phyloP scores from a whole-genome alignment of 2,329 filamentous ascomycete species.

The Hypoxylon sp. region DNA sequence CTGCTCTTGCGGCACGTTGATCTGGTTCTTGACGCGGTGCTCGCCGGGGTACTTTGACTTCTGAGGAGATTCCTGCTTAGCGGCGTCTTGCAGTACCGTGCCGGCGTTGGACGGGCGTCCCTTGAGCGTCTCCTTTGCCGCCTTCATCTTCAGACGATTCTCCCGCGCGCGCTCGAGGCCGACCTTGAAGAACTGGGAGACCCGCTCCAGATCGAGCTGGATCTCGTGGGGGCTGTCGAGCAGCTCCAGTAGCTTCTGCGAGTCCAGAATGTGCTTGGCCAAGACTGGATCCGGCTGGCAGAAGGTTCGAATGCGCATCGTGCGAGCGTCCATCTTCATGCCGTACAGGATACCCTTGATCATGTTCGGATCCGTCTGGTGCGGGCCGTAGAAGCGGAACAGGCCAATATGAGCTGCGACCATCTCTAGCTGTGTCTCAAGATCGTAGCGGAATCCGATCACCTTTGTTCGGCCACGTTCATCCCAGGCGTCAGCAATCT shows the following conservation, averaged over 20 bases:
- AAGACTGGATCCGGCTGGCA: conserved; percentile 67
- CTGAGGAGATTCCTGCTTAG: background rate
- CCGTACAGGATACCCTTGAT: conserved; percentile 59
- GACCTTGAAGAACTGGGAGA: conserved; percentile 63
- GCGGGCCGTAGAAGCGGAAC: conserved; percentile 64
- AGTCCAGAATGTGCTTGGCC: conserved; percentile 65
- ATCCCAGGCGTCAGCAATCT: conserved; percentile 60
- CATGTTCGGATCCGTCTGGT: conserved; percentile 53
- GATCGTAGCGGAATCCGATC: conserved; percentile 65
- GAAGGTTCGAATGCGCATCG: conserved; percentile 62
- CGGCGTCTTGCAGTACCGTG: background rate
- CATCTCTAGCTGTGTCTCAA: conserved; percentile 68
- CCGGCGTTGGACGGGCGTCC: background rate
- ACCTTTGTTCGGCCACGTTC: conserved; percentile 63
- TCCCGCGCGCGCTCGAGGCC: conserved; percentile 57
- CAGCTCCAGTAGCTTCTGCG: conserved; percentile 60
- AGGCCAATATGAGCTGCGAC: conserved; percentile 58
- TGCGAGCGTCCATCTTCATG: conserved; percentile 62
- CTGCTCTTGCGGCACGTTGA: conserved; percentile 11
- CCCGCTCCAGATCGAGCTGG: conserved; percentile 58
- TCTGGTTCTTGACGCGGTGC: conserved; percentile 28
- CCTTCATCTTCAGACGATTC: conserved; percentile 6
- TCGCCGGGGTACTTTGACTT: conserved; percentile 18
- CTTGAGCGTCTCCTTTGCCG: conserved; percentile 3
- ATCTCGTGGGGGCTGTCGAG: conserved; percentile 55